phyloP scores from a whole-genome alignment of 2,329 filamentous ascomycete genomes.

The Ophiostoma novo-ulmi region DNA sequence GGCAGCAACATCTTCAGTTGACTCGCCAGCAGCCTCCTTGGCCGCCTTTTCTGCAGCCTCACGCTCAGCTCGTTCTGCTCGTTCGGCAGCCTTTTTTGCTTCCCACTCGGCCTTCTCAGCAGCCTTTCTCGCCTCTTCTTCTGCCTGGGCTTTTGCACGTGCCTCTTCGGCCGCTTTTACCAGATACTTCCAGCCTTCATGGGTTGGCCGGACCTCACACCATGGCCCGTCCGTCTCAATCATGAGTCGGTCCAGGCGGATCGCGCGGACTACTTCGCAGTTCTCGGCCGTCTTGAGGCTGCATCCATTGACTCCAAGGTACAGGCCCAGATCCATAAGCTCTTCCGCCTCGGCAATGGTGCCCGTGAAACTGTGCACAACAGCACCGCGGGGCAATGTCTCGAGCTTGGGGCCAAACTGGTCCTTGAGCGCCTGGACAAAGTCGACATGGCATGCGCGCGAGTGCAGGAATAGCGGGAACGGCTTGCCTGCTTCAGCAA shows the following conservation, averaged over 20 bases:
- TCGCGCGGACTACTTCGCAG: conserved; percentile 71
- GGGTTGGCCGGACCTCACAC: conserved; percentile 88
- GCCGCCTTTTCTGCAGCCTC: conserved; percentile 27
- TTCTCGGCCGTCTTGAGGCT: conserved; percentile 94
- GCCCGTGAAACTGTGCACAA: conserved; percentile 95
- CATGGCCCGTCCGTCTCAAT: conserved; percentile 97
- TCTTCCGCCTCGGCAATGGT: conserved; percentile 77
- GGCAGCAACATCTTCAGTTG: not conserved
- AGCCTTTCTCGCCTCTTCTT: conserved; percentile 24
- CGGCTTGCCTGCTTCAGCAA: conserved; percentile 51
- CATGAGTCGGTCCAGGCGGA: conserved; percentile 76
- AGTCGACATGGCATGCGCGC: conserved; percentile 79
- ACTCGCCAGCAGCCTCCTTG: conserved; percentile 13
- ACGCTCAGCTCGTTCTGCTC: conserved; percentile 32
- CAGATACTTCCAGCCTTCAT: conserved; percentile 73
- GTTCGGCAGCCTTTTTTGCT: conserved; percentile 34
- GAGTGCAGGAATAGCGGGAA: conserved; percentile 90
- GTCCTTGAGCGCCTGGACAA: conserved; percentile 63
- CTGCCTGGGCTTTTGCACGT: conserved; percentile 24
- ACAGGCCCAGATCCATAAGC: conserved; percentile 68
- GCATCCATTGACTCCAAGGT: conserved; percentile 95
- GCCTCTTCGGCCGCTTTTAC: conserved; percentile 33
- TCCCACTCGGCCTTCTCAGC: conserved; percentile 19
- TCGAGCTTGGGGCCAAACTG: conserved; percentile 56
- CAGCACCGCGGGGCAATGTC: conserved; percentile 62